These are phyloP conservation scores for Reticulascus tulasneorum DNA, from an alignment of 2,329 filamentous ascomycete species.

Conservation along the genomic window DNA sequence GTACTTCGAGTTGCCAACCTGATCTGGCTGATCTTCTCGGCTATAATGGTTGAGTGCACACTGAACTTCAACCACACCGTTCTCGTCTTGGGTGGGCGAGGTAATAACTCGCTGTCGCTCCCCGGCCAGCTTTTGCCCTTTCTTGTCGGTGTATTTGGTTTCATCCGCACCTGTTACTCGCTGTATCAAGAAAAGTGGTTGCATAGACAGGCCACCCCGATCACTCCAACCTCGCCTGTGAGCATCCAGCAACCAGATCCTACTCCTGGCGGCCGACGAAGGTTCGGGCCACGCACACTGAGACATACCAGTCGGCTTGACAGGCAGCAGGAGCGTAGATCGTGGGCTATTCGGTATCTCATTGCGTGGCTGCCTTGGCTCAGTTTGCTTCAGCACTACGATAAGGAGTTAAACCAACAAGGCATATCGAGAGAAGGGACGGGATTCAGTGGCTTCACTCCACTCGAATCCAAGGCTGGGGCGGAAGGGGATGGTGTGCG, in stretches of 20 bases:
- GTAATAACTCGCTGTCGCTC: slow-evolving; percentile 14
- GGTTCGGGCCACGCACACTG: too few species aligned
- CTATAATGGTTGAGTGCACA: slow-evolving; percentile 20
- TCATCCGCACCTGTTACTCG: slow-evolving; percentile 15
- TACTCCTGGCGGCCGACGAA: slow-evolving; percentile 2
- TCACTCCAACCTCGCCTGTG: background rate
- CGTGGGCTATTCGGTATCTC: slow-evolving; percentile 12
- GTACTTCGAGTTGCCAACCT: slow-evolving; percentile 19
- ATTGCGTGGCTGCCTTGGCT: slow-evolving; percentile 20
- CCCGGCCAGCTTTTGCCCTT: slow-evolving; percentile 20
- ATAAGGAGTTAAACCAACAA: too few species aligned
- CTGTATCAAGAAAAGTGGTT: too few species aligned
- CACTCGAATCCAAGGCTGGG: too few species aligned
- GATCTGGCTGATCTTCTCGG: slow-evolving; percentile 21
- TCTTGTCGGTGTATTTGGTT: slow-evolving; percentile 17
- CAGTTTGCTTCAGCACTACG: slow-evolving; percentile 16
- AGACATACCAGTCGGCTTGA: slow-evolving; percentile 1
- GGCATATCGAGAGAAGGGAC: too few species aligned
- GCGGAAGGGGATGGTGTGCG: too few species aligned
- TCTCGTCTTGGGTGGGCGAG: slow-evolving; percentile 16
- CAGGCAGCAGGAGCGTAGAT: slow-evolving; percentile 1
- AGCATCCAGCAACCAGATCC: background rate
- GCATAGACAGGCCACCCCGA: background rate
- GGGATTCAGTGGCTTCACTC: too few species aligned
- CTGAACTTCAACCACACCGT: slow-evolving; percentile 22